Percentiles rank a stretch among this genome's conserved stretches.
These are phyloP conservation scores for Globisporangium carolinianum DNA, from an alignment of 352 stramenopile genomes.

Conservation along the genomic window DNA sequence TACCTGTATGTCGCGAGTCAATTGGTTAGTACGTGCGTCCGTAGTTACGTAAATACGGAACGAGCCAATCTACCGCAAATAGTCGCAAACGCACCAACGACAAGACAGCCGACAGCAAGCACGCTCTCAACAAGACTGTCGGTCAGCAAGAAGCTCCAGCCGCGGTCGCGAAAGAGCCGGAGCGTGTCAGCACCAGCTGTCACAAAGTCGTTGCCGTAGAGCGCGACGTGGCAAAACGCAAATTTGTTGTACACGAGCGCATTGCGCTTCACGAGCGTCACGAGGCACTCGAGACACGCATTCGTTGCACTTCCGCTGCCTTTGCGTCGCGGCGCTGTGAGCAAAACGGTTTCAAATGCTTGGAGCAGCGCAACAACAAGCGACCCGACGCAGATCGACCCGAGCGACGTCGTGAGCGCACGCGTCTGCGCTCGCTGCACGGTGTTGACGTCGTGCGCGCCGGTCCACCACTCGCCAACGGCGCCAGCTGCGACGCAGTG, in stretches of 20 bases:
- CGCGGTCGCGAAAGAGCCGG: conserved; percentile 72
- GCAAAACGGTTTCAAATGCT: conserved; percentile 56
- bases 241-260: conserved; percentile 87
- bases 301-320: conserved; percentile 46
- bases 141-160: conserved; percentile 74
- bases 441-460: conserved; percentile 60
- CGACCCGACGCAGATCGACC: conserved; percentile 81
- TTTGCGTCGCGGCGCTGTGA: conserved; percentile 64
- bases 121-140: conserved; percentile 77
- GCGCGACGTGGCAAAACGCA: conserved; percentile 76
- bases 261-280: conserved; percentile 62
- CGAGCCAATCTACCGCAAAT: background rate
- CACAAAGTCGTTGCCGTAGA: conserved; percentile 84
- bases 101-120: conserved; percentile 60
- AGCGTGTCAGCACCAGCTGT: conserved; percentile 70
- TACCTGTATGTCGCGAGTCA: conserved; percentile 26
- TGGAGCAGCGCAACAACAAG: conserved; percentile 67
- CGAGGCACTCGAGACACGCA: conserved; percentile 76
- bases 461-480: conserved; percentile 85
- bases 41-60: background rate
- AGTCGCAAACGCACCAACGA: conserved; percentile 46
- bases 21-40: background rate
- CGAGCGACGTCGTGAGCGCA: conserved; percentile 65
- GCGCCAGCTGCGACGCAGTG: conserved; percentile 75
- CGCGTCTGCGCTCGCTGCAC: conserved; percentile 61